phyloP scores from a whole-genome alignment of 2,329 filamentous ascomycete species.

The Neopestalotiopsis sp. region DNA sequence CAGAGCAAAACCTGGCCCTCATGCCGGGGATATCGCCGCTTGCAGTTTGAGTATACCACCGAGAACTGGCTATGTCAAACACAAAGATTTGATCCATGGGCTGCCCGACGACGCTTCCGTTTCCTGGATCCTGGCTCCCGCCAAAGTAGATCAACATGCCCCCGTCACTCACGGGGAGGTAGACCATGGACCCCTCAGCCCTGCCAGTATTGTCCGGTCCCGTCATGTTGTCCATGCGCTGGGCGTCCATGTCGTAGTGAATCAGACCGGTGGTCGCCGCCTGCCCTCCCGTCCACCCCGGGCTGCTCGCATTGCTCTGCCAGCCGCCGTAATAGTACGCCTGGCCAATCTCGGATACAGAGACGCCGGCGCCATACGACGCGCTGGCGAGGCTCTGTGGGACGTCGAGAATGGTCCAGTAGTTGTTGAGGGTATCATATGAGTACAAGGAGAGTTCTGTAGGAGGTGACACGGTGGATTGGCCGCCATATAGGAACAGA shows the following conservation, averaged over 20 bases:
- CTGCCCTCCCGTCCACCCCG: constrained; percentile 54
- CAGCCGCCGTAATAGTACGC: constrained; percentile 70
- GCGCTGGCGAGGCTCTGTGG: constrained; percentile 47
- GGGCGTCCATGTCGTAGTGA: constrained; percentile 60
- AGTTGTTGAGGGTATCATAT: constrained; percentile 62
- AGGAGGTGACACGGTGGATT: constrained; percentile 51
- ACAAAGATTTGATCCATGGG: constrained; percentile 59
- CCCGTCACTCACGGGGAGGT: constrained; percentile 63
- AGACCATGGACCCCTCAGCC: constrained; percentile 66
- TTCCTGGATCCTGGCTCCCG: constrained; percentile 56
- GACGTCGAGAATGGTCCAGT: constrained; percentile 56
- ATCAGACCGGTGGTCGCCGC: constrained; percentile 58
- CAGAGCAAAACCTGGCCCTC: constrained; percentile 66
- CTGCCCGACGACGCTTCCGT: constrained; percentile 52
- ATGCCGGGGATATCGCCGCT: constrained; percentile 56
- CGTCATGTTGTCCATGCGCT: constrained; percentile 57
- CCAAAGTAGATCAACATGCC: constrained; percentile 69
- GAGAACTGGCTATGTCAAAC: constrained; percentile 64
- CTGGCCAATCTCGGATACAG: constrained; percentile 58
- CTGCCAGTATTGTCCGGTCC: constrained; percentile 58
- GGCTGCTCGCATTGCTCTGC: constrained; percentile 58
- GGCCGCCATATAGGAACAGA: constrained; percentile 68
- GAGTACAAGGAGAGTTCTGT: constrained; percentile 56
- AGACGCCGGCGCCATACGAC: constrained; percentile 62
- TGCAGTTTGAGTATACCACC: constrained; percentile 66